Percentiles rank a stretch among this genome's conserved stretches.
Conservation (phyloP, 2,329 filamentous ascomycete genomes). For the Penicillium sp. region DNA sequence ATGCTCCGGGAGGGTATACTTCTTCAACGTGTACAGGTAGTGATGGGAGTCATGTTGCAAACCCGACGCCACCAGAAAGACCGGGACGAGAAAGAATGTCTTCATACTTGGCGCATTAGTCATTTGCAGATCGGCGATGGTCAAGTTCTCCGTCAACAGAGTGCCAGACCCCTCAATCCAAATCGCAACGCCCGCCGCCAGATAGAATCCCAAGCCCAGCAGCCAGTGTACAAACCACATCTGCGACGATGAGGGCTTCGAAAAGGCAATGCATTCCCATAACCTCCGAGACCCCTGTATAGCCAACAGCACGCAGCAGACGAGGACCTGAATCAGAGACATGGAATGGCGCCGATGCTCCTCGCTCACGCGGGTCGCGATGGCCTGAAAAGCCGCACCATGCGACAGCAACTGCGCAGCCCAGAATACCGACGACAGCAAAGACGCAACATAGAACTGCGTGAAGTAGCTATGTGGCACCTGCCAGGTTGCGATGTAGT, state of each 20-base stretch:
- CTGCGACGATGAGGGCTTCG: conserved; percentile 63
- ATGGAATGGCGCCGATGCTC: conserved; percentile 46
- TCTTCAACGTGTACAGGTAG: conserved; percentile 66
- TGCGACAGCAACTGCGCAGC: conserved; percentile 56
- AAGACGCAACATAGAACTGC: conserved; percentile 77
- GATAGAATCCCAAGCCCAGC: conserved; percentile 74
- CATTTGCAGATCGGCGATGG: conserved; percentile 37
- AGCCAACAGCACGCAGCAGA: conserved; percentile 69
- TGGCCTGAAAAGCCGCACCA: conserved; percentile 52
- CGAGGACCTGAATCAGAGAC: conserved; percentile 58
- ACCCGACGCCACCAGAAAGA: conserved; percentile 67
- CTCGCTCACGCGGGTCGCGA: conserved; percentile 45
- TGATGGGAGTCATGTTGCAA: conserved; percentile 72
- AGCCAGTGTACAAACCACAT: conserved; percentile 88
- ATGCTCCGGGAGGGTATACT: conserved; percentile 75
- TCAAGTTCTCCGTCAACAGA: conserved; percentile 34
- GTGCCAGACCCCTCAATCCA: conserved; percentile 75
- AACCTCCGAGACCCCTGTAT: conserved; percentile 72
- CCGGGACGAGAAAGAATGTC: conserved; percentile 53
- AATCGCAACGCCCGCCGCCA: conserved; percentile 66
- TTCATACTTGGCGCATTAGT: conserved; percentile 47
- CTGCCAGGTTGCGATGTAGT: conserved; percentile 52
- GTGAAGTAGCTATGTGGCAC: conserved; percentile 87
- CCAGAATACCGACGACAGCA: conserved; percentile 71
- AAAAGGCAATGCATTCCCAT: conserved; percentile 66